These are phyloP conservation scores for Alternaria metachromatica DNA, from an alignment of 2,329 filamentous ascomycete genomes.

Conservation along the genomic window DNA sequence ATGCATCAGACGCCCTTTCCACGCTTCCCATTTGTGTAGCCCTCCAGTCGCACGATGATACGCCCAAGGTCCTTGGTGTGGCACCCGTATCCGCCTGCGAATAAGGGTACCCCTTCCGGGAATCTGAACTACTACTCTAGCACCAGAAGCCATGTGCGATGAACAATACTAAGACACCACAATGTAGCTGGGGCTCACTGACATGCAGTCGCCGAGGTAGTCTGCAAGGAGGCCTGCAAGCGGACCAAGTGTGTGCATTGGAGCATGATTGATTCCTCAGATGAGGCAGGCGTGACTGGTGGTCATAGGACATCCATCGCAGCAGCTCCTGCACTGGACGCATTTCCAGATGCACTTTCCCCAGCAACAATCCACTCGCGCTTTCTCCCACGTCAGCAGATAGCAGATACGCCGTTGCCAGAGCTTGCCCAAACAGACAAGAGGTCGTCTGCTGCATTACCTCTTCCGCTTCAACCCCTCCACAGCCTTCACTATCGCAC, in stretches of 20 bases:
- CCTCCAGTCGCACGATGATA: background rate
- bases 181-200: background rate
- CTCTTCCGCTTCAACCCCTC: background rate
- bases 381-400: background rate
- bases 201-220: background rate
- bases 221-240: background rate
- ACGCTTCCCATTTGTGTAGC: background rate
- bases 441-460: background rate
- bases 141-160: background rate
- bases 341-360: background rate
- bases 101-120: background rate
- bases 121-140: background rate
- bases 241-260: background rate
- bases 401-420: background rate
- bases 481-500: background rate
- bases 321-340: background rate
- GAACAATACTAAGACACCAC: slow-evolving; percentile 5
- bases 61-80: background rate
- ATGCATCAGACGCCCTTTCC: background rate
- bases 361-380: background rate
- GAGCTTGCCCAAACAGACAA: background rate
- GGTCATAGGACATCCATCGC: background rate
- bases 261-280: background rate
- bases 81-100: background rate
- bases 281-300: background rate